A percentile compares a stretch with the other conserved stretches of the same genome.
Conservation (phyloP, 163 green algal genomes). For the Picocystis sp. region DNA sequence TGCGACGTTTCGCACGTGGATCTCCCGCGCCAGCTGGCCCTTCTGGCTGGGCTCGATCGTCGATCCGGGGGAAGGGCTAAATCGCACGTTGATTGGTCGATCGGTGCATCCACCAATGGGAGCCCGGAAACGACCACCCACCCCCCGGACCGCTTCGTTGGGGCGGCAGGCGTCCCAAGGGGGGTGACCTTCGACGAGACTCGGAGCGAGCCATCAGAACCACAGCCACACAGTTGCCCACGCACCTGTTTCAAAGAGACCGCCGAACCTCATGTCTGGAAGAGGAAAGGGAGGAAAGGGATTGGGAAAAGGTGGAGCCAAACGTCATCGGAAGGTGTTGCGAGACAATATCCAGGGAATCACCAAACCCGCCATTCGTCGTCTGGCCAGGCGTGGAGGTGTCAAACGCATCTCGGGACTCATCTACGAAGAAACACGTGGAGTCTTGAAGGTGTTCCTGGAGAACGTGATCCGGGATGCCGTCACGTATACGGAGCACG, state of each 20-base stretch:
- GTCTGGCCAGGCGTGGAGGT: constrained; percentile 54
- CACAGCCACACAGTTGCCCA: no score
- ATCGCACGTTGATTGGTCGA: no score
- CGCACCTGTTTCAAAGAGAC: background rate
- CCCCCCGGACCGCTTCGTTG: no score
- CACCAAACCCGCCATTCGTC: constrained; percentile 53
- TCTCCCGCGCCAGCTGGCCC: no score
- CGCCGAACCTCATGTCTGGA: constrained; percentile 11
- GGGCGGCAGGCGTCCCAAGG: no score
- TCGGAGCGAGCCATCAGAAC: no score
- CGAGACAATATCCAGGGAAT: constrained; percentile 23
- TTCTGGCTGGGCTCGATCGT: no score
- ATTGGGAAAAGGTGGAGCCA: constrained; percentile 81
- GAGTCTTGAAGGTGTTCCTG: constrained; percentile 27
- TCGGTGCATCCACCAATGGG: no score
- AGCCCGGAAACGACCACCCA: no score
- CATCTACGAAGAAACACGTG: constrained; percentile 1
- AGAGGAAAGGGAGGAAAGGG: constrained; percentile 80
- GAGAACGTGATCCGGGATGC: constrained; percentile 51
- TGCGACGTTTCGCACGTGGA: no score
- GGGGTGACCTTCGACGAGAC: no score
- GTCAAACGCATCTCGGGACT: constrained; percentile 38
- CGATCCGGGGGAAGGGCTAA: no score
- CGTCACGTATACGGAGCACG: constrained; percentile 94
- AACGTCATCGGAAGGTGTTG: constrained; percentile 76